phyloP scores from a whole-genome alignment of 1,284 basidiomycete species.

The Cutaneotrichosporon cavernicola region DNA sequence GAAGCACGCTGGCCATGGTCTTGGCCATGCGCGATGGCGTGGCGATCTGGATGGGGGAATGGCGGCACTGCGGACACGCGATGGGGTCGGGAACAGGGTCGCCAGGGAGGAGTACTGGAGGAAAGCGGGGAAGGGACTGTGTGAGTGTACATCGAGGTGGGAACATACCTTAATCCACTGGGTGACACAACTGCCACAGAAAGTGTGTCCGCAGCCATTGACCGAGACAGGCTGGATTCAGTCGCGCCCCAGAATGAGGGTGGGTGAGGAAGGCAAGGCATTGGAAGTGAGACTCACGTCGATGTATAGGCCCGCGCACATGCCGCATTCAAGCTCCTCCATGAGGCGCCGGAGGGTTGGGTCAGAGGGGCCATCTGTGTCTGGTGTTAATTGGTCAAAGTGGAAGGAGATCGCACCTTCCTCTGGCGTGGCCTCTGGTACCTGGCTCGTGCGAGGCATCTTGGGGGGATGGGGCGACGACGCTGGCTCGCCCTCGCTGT shows the following conservation, averaged over 20 bases:
- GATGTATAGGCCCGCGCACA: constrained; percentile 30
- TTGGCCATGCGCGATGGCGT: constrained; percentile 25
- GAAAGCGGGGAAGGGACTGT: constrained; percentile 63
- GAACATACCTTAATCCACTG: constrained; percentile 29
- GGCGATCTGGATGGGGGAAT: constrained; percentile 25
- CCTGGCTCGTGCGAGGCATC: constrained; percentile 16
- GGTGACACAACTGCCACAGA: constrained; percentile 29
- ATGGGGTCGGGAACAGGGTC: constrained; percentile 65
- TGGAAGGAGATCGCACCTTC: neutral
- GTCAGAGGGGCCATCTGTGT: constrained; percentile 6
- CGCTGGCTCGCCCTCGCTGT: constrained; percentile 9
- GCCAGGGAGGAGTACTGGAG: constrained; percentile 70
- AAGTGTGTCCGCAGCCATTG: constrained; percentile 32
- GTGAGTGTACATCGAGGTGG: neutral
- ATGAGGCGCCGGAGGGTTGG: constrained; percentile 12
- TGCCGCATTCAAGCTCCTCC: constrained; percentile 32
- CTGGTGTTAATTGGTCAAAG: neutral
- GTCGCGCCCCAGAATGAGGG: constrained; percentile 1
- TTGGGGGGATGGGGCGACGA: constrained; percentile 16
- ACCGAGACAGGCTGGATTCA: constrained; percentile 28
- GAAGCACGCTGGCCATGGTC: constrained; percentile 27
- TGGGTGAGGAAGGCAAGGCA: too few relatives aligned
- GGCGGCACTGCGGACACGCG: constrained; percentile 30
- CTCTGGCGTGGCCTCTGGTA: neutral
- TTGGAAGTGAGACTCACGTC: constrained; percentile 17